These are phyloP conservation scores for Saprolegnia parasitica DNA, from an alignment of 352 stramenopile species.

Conservation along the genomic window DNA sequence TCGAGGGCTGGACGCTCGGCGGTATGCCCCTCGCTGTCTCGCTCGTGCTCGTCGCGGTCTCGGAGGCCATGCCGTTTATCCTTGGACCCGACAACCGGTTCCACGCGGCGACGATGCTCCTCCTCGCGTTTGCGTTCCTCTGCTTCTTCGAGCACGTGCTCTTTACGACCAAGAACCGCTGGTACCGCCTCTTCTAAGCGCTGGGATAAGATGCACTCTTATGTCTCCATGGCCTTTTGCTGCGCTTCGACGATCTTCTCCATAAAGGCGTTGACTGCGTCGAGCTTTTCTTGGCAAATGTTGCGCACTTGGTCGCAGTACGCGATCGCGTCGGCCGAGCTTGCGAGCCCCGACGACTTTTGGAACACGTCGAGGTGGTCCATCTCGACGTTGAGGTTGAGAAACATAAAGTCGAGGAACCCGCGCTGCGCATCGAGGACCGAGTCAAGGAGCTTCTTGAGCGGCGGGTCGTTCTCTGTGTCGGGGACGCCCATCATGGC, in stretches of 20 bases:
- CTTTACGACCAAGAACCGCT: slow-evolving; percentile 28
- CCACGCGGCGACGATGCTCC: slow-evolving; percentile 12
- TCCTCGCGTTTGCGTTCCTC: not conserved
- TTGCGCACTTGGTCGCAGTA: slow-evolving; percentile 85
- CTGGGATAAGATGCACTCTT: slow-evolving; percentile 30
- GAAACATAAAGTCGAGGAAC: slow-evolving; percentile 63
- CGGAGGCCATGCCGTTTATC: slow-evolving; percentile 22
- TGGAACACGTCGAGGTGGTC: slow-evolving; percentile 75
- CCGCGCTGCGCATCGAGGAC: slow-evolving; percentile 62
- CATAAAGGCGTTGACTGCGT: slow-evolving; percentile 81
- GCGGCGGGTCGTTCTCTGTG: slow-evolving; percentile 33
- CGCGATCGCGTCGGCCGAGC: slow-evolving; percentile 75
- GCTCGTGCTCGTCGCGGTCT: slow-evolving; percentile 13
- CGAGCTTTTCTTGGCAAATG: slow-evolving; percentile 80
- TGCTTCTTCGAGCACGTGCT: slow-evolving; percentile 28
- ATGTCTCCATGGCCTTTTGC: slow-evolving; percentile 72
- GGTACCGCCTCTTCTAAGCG: slow-evolving; percentile 24
- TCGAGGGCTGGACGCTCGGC: slow-evolving; percentile 20
- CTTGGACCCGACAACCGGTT: slow-evolving; percentile 23
- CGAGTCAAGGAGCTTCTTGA: slow-evolving; percentile 55
- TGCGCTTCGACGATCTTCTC: slow-evolving; percentile 80
- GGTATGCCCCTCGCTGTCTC: slow-evolving; percentile 13
- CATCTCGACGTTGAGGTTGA: slow-evolving; percentile 60
- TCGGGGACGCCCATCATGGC: not conserved
- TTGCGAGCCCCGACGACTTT: slow-evolving; percentile 64